Evolutionary conservation across 306 rosid genomes (phyloP).

Genomic region (Castanospermum australe): DNA sequence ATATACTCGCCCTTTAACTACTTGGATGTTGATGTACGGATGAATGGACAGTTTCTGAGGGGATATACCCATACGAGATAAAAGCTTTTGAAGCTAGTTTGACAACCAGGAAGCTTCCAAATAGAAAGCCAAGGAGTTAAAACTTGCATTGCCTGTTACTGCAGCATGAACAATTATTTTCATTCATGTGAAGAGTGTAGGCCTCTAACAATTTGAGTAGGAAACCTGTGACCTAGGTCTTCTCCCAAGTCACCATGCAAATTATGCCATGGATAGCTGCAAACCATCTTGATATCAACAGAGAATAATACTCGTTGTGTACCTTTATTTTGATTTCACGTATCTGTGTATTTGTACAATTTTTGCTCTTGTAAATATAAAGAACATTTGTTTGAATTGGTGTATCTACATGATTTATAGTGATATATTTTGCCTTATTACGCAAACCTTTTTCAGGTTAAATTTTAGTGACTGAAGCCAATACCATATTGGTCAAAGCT

Average conservation of each 20-base stretch:
- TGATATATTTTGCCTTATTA: neutral
- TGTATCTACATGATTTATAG: conserved; percentile 16
- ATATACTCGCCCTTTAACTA: conserved; percentile 8
- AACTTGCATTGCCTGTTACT: conserved; percentile 2
- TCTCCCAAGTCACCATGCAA: conserved; percentile 9
- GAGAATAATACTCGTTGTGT: neutral
- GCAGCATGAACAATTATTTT: neutral
- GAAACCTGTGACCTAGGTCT: neutral
- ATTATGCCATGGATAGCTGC: conserved; percentile 9
- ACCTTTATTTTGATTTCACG: neutral
- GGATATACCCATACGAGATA: neutral
- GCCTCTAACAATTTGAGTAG: conserved; percentile 14
- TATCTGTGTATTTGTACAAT: conserved; percentile 5
- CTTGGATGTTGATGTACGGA: conserved; percentile 13
- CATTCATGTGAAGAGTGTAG: conserved; percentile 17
- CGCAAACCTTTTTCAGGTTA: neutral
- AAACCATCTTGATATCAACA: neutral
- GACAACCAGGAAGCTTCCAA: conserved; percentile 11
- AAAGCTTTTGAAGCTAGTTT: conserved; percentile 9
- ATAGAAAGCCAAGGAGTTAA: conserved; percentile 9
- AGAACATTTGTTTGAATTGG: conserved; percentile 3
- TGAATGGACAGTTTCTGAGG: neutral
- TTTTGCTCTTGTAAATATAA: conserved; percentile 31
- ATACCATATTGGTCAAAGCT: neutral
- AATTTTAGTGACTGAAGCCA: neutral